Conservation (phyloP, 768 basidiomycete species). For the Polyporus arcularius region DNA sequence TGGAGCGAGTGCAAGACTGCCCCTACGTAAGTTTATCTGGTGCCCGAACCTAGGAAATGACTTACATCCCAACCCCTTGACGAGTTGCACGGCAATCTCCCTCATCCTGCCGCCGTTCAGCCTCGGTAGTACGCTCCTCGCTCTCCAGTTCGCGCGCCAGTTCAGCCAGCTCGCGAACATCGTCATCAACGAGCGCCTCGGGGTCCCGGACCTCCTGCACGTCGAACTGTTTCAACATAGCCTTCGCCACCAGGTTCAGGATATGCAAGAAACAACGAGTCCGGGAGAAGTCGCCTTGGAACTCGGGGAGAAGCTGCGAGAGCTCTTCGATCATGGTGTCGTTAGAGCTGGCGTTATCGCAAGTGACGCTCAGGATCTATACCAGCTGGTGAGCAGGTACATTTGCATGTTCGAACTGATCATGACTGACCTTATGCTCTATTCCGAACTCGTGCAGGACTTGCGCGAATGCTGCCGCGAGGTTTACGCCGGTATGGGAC, state of each 20-base stretch:
- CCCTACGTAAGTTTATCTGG: no score
- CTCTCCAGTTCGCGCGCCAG: background rate
- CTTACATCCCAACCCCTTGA: no score
- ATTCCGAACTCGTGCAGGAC: constrained; percentile 40
- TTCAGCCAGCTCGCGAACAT: background rate
- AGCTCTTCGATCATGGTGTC: constrained; percentile 2
- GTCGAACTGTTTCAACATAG: constrained; percentile 4
- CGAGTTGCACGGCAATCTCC: no score
- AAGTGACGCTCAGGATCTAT: background rate
- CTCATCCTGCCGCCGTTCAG: no score
- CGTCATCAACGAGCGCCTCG: background rate
- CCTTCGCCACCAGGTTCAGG: constrained; percentile 20
- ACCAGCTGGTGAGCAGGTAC: no score
- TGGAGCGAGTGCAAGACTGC: no score
- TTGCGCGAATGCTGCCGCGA: constrained; percentile 35
- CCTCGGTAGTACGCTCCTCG: background rate
- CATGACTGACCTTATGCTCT: constrained; percentile 33
- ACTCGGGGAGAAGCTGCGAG: background rate
- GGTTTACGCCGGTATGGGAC: constrained; percentile 37
- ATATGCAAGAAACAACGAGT: constrained; percentile 22
- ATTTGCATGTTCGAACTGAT: no score
- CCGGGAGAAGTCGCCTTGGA: constrained; percentile 8
- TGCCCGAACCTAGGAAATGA: no score
- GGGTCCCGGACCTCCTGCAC: background rate
- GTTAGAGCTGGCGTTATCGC: background rate